Evolutionary conservation across 495 filamentous ascomycete genomes (phyloP).

Genomic region (Trichoderma asperelloides): DNA sequence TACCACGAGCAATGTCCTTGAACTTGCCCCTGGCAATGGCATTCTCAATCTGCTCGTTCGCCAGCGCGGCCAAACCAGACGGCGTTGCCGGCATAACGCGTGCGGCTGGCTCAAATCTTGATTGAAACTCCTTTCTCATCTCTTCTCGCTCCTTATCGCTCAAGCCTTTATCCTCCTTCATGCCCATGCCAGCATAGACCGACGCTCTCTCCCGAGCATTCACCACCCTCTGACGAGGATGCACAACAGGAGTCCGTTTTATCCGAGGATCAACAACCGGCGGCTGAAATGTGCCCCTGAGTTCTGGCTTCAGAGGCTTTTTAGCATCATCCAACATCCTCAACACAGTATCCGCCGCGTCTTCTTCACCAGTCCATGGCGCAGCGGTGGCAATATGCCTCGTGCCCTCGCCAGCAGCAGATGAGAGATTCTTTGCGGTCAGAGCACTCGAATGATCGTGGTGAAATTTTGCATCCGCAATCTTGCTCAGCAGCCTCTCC

Average conservation of each 20-base stretch:
- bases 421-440: constrained; percentile 52
- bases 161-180: constrained; percentile 20
- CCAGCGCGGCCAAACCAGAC: constrained; percentile 69
- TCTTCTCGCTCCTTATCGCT: constrained; percentile 61
- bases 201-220: constrained; percentile 70
- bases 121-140: constrained; percentile 61
- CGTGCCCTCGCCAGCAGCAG: constrained; percentile 60
- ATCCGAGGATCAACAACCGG: constrained; percentile 53
- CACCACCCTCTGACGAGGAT: constrained; percentile 53
- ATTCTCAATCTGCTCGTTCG: constrained; percentile 90
- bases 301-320: constrained; percentile 53
- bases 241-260: constrained; percentile 27
- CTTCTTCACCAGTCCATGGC: constrained; percentile 74
- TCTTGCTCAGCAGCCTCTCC: constrained; percentile 58
- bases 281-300: constrained; percentile 38
- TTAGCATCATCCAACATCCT: constrained; percentile 82
- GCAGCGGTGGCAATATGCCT: constrained; percentile 60
- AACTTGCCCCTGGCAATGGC: constrained; percentile 90
- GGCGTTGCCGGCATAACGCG: constrained; percentile 70
- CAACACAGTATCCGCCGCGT: constrained; percentile 61
- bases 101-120: constrained; percentile 66
- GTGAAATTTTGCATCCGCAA: constrained; percentile 61
- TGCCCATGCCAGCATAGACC: constrained; percentile 53
- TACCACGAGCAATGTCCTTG: constrained; percentile 75
- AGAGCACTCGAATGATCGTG: constrained; percentile 62